Evolutionary conservation across 2,329 filamentous ascomycete species (phyloP), one percentile per base, ranked within the genome.

Genomic region (Colletotrichum sp.): DNA sequence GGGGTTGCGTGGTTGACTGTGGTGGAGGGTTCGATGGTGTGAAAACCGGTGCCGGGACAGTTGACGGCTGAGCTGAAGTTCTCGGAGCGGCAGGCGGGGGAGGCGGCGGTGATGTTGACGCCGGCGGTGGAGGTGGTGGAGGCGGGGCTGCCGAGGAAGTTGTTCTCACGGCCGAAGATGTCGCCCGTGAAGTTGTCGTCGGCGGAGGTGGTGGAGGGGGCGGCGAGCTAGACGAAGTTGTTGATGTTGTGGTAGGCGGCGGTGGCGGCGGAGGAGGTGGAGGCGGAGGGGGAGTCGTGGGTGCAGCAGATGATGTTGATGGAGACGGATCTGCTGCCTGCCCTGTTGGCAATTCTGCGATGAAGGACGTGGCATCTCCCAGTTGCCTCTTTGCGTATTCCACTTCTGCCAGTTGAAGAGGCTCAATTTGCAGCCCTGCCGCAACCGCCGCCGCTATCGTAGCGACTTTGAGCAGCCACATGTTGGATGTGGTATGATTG

Each of bases 291-390:
- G 57, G 43, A 15, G 67, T 52, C 5, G 57, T 55, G 5, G 58
- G 32, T 15, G 34, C 52, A 60, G 67, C 8, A 10, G 48, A n/a
- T 12, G 67, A 43, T 16, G 67, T 34, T 26, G 67, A n/a, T 4
- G 73, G 8, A 18, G 67, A 69, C 36, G 67, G 30, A 13, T 69
- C 55, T 28, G 52, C 67, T 18, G 73, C 57, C 28, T 67, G 38
- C 3, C 64, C 74, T 1, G 74, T 76, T 21, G 74, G 74, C 5
- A 76, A 28, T 5, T 68, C 64, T 4, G 74, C 74, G 18, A 76
- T 76, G 34, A 76, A 76, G 8, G 74, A 76, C 2, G 74, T 74
- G 5, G 70, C 70, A 18, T 73, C 64, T 57, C 55, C 55, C 13
- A 73, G n/a, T 18, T 36, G 74, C 12, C 32, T 52, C 28, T 34